phyloP scores from a whole-genome alignment of 1,284 basidiomycete species.

The Omphalotus olearius region DNA sequence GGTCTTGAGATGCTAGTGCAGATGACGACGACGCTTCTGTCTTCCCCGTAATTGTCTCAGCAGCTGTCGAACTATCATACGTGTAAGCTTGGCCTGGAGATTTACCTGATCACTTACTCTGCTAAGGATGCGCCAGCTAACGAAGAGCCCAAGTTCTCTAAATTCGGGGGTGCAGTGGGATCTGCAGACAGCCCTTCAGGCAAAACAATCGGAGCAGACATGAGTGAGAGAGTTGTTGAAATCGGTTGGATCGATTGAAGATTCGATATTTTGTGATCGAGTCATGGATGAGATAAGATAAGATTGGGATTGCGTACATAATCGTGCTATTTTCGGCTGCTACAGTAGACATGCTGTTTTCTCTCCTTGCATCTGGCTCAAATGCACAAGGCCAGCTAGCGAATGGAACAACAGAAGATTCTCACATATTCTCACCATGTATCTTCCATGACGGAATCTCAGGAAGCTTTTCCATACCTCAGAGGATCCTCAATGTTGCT shows the following conservation, averaged over 20 bases:
- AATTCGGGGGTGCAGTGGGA: conserved; percentile 19
- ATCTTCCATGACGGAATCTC: conserved; percentile 26
- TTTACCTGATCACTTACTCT: conserved; percentile 13
- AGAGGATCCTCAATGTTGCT: conserved; percentile 40
- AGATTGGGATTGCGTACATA: too few species aligned
- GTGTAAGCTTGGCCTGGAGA: not conserved
- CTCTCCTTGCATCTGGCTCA: conserved; percentile 62
- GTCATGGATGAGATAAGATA: too few species aligned
- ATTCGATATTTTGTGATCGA: too few species aligned
- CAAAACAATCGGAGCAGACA: conserved; percentile 4
- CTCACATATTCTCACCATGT: conserved; percentile 48
- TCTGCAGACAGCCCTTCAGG: conserved; percentile 19
- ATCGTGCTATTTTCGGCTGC: too few species aligned
- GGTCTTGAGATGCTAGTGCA: conserved; percentile 40
- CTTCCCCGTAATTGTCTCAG: not conserved
- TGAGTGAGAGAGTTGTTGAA: not conserved
- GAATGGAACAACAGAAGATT: conserved; percentile 54
- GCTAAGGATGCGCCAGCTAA: conserved; percentile 18
- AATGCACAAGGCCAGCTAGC: conserved; percentile 78
- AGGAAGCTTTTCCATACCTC: not conserved
- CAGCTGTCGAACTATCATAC: not conserved
- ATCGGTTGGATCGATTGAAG: too few species aligned
- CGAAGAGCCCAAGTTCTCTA: conserved; percentile 14
- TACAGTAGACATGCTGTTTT: not conserved
- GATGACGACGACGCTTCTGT: not conserved